Conservation (phyloP, 2,329 filamentous ascomycete genomes). For the Penicillium oxalicum region DNA sequence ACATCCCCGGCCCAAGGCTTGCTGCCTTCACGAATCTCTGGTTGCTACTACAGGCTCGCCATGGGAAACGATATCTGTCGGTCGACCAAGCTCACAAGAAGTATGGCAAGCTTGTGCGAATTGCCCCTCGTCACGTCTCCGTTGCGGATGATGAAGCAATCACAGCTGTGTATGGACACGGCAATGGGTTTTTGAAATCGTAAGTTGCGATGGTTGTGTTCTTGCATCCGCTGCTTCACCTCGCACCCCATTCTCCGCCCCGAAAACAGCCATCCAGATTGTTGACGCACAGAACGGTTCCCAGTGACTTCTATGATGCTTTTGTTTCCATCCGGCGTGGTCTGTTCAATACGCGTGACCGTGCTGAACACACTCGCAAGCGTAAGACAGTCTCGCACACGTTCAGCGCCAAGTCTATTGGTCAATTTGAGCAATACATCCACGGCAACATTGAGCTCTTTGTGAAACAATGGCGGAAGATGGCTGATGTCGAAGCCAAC, state of each 20-base stretch:
- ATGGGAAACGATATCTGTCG: constrained; percentile 57
- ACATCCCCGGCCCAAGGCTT: constrained; percentile 47
- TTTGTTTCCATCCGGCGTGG: constrained; percentile 83
- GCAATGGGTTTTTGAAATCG: constrained; percentile 69
- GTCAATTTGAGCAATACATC: constrained; percentile 85
- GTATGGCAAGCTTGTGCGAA: constrained; percentile 70
- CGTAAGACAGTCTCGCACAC: constrained; percentile 83
- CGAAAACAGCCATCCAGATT: too few relatives aligned
- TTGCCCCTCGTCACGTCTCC: constrained; percentile 79
- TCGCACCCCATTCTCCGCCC: neutral
- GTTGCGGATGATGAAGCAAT: constrained; percentile 77
- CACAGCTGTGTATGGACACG: constrained; percentile 68
- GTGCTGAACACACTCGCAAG: constrained; percentile 78
- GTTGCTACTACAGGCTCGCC: constrained; percentile 62
- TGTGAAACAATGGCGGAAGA: constrained; percentile 63
- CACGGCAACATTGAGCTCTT: constrained; percentile 71
- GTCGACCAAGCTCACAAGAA: constrained; percentile 71
- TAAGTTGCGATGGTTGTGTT: constrained; percentile 32
- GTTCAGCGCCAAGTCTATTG: constrained; percentile 74
- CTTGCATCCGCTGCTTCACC: neutral
- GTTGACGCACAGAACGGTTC: too few relatives aligned
- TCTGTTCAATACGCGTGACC: constrained; percentile 82
- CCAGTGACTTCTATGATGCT: constrained; percentile 79
- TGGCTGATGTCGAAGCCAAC: constrained; percentile 47
- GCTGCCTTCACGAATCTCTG: constrained; percentile 71